Percentiles rank a stretch among this genome's conserved stretches.
Evolutionary conservation across 2,329 filamentous ascomycete species (phyloP).

Genomic region (Daldinia eschscholtzii): DNA sequence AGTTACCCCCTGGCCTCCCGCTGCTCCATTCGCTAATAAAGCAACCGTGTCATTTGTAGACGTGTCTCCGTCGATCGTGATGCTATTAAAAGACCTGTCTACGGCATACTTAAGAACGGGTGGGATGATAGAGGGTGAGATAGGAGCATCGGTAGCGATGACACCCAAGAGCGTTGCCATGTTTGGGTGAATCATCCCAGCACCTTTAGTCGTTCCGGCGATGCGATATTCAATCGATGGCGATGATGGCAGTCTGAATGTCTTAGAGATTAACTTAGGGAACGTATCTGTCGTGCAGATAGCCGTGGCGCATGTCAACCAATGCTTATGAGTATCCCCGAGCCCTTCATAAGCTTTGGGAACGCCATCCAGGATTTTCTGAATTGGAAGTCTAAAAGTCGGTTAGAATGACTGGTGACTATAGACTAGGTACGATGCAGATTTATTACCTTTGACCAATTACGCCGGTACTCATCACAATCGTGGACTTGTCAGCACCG

Average conservation of each 20-base stretch:
- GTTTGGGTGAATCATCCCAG: slow-evolving; percentile 99
- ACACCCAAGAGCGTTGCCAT: slow-evolving; percentile 96
- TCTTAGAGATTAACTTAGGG: slow-evolving; percentile 89
- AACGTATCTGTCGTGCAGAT: slow-evolving; percentile 99
- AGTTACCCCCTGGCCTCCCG: slow-evolving; percentile 75
- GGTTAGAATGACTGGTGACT: slow-evolving; percentile 30
- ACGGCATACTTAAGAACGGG: slow-evolving; percentile 79
- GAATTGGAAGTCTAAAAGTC: slow-evolving; percentile 80
- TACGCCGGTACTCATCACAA: slow-evolving; percentile 98
- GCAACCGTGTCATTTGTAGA: slow-evolving; percentile 98
- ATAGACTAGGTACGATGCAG: not conserved
- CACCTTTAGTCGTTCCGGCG: slow-evolving; percentile 96
- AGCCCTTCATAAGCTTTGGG: slow-evolving; percentile 80
- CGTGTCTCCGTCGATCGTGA: slow-evolving; percentile 96
- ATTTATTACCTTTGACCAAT: slow-evolving; percentile 83
- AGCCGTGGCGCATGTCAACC: slow-evolving; percentile 86
- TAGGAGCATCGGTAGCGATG: slow-evolving; percentile 89
- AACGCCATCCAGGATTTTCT: slow-evolving; percentile 88
- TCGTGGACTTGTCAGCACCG: slow-evolving; percentile 68
- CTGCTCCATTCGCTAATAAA: slow-evolving; percentile 94
- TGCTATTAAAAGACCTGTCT: slow-evolving; percentile 92
- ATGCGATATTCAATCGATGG: slow-evolving; percentile 82
- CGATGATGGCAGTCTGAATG: slow-evolving; percentile 86
- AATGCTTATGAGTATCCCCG: slow-evolving; percentile 82
- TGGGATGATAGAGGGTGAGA: slow-evolving; percentile 76